These are phyloP conservation scores for Gaultheria prostrata DNA, from an alignment of 148 eudicot genomes.

Conservation along the genomic window DNA sequence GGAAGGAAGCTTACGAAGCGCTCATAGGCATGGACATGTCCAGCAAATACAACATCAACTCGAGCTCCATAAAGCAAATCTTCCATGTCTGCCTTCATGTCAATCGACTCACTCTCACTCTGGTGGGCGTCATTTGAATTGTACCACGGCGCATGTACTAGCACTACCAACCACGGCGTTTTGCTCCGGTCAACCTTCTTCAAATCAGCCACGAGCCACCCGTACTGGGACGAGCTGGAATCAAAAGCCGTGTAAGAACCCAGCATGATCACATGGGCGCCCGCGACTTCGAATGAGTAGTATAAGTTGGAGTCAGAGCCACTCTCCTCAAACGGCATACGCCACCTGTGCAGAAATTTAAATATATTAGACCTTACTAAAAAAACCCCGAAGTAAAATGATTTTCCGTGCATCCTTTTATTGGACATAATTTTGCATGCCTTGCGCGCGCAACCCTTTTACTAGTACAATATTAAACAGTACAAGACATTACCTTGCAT, in stretches of 20 bases:
- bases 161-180: constrained; percentile 66
- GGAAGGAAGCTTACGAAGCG: constrained; percentile 69
- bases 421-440: too few relatives aligned
- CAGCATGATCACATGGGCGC: constrained; percentile 70
- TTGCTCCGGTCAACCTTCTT: constrained; percentile 43
- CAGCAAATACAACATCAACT: constrained; percentile 61
- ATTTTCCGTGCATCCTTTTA: too few relatives aligned
- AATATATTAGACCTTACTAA: too few relatives aligned
- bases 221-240: constrained; percentile 50
- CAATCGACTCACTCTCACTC: constrained; percentile 48
- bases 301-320: constrained; percentile 60
- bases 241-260: constrained; percentile 68
- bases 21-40: constrained; percentile 89
- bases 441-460: too few relatives aligned
- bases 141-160: constrained; percentile 83
- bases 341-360: constrained; percentile 40
- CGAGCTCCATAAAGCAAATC: constrained; percentile 45
- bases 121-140: constrained; percentile 61
- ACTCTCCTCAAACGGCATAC: constrained; percentile 69
- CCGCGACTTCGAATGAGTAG: constrained; percentile 69
- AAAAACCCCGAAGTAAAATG: too few relatives aligned
- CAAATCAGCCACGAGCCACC: constrained; percentile 57
- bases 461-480: too few relatives aligned
- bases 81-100: constrained; percentile 65
- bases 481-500: constrained; percentile 20